phyloP scores from a whole-genome alignment of 371 early-diverging fungal genomes.

The Mortierella sp. region DNA sequence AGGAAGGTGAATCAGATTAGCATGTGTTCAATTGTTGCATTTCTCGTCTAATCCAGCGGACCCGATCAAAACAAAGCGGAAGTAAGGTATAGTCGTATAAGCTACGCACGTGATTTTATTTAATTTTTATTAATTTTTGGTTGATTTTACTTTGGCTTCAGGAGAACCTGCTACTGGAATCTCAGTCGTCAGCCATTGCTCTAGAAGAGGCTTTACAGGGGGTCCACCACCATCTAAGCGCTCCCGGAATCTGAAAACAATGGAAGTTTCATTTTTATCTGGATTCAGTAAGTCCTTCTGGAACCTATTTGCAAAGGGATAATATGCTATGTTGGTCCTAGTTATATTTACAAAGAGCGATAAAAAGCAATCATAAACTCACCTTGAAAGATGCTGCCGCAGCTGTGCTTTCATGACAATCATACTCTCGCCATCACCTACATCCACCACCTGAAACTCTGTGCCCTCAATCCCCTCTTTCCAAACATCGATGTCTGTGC shows the following conservation, averaged over 20 bases:
- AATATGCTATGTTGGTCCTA: neutral
- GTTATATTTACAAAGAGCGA: neutral
- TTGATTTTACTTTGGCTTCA: neutral
- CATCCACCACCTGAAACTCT: constrained; percentile 62
- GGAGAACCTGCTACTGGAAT: constrained; percentile 31
- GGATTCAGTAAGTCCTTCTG: constrained; percentile 61
- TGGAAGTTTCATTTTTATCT: constrained; percentile 53
- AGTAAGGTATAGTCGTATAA: neutral
- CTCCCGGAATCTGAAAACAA: constrained; percentile 69
- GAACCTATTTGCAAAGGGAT: constrained; percentile 30
- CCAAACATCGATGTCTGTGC: constrained; percentile 61
- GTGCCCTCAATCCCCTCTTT: constrained; percentile 63
- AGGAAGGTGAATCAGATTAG: neutral
- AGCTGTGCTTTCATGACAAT: constrained; percentile 61
- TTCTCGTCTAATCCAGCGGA: neutral
- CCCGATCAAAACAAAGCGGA: constrained; percentile 7
- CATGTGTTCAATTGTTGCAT: neutral
- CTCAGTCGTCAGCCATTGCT: constrained; percentile 64
- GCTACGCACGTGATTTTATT: constrained; percentile 6
- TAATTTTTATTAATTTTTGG: neutral
- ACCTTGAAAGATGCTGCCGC: constrained; percentile 57
- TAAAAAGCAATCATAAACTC: neutral
- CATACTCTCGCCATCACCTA: constrained; percentile 59
- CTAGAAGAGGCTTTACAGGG: constrained; percentile 67
- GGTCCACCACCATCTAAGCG: constrained; percentile 69